phyloP scores from a whole-genome alignment of 805 yeast species.

The Geotrichum ghanense region DNA sequence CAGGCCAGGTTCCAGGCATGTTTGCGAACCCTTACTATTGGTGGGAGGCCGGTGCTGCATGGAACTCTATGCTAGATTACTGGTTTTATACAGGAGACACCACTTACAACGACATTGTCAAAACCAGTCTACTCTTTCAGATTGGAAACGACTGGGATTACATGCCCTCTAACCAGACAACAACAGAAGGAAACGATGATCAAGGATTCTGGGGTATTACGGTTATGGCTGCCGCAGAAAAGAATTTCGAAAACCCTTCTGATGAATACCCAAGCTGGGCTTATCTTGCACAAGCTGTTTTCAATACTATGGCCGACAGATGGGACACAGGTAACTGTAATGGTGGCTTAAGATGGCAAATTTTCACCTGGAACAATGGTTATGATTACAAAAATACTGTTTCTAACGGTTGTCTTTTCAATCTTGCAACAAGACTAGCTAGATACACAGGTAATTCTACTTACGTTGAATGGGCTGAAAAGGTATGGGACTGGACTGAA shows the following conservation, averaged over 20 bases:
- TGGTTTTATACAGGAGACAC: conserved; percentile 59
- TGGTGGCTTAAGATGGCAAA: conserved; percentile 91
- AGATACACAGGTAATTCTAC: conserved; percentile 63
- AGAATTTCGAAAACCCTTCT: conserved; percentile 67
- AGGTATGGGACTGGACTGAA: conserved; percentile 67
- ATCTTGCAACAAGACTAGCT: conserved; percentile 72
- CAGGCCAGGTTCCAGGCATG: conserved; percentile 65
- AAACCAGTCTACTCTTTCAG: conserved; percentile 54
- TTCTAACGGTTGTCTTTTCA: conserved; percentile 74
- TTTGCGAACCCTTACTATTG: conserved; percentile 69
- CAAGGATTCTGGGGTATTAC: conserved; percentile 91
- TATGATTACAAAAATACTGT: conserved; percentile 81
- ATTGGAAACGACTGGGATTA: conserved; percentile 54
- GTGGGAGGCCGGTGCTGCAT: conserved; percentile 88
- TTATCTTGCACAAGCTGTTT: conserved; percentile 70
- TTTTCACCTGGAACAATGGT: conserved; percentile 79
- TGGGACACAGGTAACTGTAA: conserved; percentile 58
- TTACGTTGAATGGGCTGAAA: conserved; percentile 63
- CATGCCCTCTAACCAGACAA: conserved; percentile 69
- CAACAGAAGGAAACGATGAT: conserved; percentile 87
- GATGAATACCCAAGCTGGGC: conserved; percentile 56
- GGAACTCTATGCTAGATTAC: conserved; percentile 59
- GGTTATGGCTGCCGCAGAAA: conserved; percentile 74
- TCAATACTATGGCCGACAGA: conserved; percentile 68
- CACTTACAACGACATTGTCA: conserved; percentile 45